Evolutionary conservation across 1,284 basidiomycete species (phyloP), one percentile per base, ranked within the genome.

Genomic region (Cryptococcus sp.): DNA sequence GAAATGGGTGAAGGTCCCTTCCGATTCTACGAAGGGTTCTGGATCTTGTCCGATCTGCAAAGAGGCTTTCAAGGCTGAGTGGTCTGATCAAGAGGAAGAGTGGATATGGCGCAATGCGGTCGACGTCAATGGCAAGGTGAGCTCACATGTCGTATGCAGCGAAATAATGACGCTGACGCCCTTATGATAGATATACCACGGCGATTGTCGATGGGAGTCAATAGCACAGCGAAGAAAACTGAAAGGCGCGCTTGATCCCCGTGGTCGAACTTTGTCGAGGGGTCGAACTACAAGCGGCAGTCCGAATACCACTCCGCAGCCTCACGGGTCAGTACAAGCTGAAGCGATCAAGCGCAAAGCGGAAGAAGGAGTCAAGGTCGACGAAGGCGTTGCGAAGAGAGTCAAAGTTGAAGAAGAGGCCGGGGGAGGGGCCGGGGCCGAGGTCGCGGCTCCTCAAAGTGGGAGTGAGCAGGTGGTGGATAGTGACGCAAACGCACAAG

Each of bases 91-190:
- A 55, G 93, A 96, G 62, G 96, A 99, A 80, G 96, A 98, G 67
- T 99, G 95, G 94, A 89, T 98, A 19, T 99, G 93, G 92, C 85
- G 84, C 69, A 97, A 99, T 73, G 93, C 94, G 0, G 81, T 93
- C 23, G 84, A 84, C 73, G 87, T 88, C 57, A 89, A 93, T 62
- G 88, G 88, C 55, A 84, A 84, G 80, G 91, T 92, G 77, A 61
- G 89, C 61, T 38, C 58, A 46, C 50, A 37, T 26, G 26, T 40
- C 37, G 26, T 56, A 38, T 29, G 22, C 26, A 41, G n/a, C 11
- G 20, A 29, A 2, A 10, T 16, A 16, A 25, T 19, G 13, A 44
- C 53, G 29, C 19, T 19, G 16, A 23, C n/a, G 44, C 50, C 50
- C 8, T 20, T 10, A 66, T n/a, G 39, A 23, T 20, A 90, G 86